Evolutionary conservation across 2,329 filamentous ascomycete genomes (phyloP), one percentile per base, ranked within the genome.

Genomic region (Verticillium dahliae): DNA sequence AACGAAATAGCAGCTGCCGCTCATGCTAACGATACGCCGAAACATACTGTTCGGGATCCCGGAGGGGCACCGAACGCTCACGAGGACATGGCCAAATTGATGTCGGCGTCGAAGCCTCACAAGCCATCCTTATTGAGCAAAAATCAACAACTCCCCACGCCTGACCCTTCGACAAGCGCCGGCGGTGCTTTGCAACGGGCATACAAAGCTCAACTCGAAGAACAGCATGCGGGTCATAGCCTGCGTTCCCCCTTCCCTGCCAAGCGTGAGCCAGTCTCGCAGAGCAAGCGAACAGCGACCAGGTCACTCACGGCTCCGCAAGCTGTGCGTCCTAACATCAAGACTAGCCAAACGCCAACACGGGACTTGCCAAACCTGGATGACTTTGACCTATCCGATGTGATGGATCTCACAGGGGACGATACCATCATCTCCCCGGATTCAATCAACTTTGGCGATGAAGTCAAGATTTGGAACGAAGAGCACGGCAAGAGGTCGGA

Each of bases 31-130:
- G 56, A 58, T 52, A 56, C 22, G 37, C 39, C 54, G 58, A 59
- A 62, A 35, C 45, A 56, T 13, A 7, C 27, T 55, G 34, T 52
- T 57, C 60, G 37, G 38, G 62, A 64, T 34, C 50, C 60, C 18
- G 62, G 62, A 45, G 58, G 60, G 55, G 58, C 58, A 50, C 39
- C 35, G n/a, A 54, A 33, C 50, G 50, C 60, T 13, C 10, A 45
- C 31, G 70, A 69, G 63, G 74, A 64, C 50, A 84, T 84, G 81
- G 79, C 77, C 34, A 75, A 75, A 56, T 68, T 81, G 57, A 75
- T 74, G 14, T 76, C 78, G 6, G 77, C 72, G 55, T 72, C 75
- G n/a, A 78, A 74, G 64, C 70, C 75, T 5, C 82, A 76, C 65
- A 80, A 76, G 62, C 78, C 78, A 6, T 75, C 74, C 34, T 74